Evolutionary conservation across 202 grass and related monocot genomes (phyloP).

Genomic region (Zizania palustris): DNA sequence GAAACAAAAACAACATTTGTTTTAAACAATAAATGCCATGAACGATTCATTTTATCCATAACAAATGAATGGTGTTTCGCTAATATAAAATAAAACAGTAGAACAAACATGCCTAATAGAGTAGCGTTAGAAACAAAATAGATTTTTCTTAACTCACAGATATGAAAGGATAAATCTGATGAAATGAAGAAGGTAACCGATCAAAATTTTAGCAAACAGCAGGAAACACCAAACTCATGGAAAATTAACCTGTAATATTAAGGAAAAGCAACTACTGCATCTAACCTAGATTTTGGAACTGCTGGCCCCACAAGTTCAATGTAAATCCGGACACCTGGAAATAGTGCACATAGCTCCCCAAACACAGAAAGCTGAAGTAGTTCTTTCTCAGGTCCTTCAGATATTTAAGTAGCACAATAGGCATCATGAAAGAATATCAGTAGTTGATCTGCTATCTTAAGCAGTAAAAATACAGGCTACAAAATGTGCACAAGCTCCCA

Average conservation of each 20-base stretch:
- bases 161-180: slow-evolving; percentile 29
- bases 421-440: slow-evolving; percentile 29
- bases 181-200: slow-evolving; percentile 9
- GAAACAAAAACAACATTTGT: too few species aligned
- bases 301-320: slow-evolving; percentile 86
- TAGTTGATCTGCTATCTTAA: slow-evolving; percentile 17
- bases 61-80: too few species aligned
- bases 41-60: too few species aligned
- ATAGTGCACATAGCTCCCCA: slow-evolving; percentile 72
- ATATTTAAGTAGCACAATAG: slow-evolving; percentile 22
- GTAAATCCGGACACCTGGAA: slow-evolving; percentile 66
- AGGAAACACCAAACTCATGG: not conserved
- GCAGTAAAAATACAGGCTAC: not conserved
- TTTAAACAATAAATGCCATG: too few species aligned
- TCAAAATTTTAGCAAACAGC: slow-evolving; percentile 7
- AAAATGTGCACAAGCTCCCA: slow-evolving; percentile 1
- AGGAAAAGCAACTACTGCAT: slow-evolving; percentile 3
- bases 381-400: slow-evolving; percentile 91
- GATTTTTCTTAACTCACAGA: not conserved
- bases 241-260: not conserved
- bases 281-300: slow-evolving; percentile 79
- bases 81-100: too few species aligned
- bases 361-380: slow-evolving; percentile 69
- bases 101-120: not conserved
- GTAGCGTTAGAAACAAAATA: slow-evolving; percentile 10